phyloP scores from a whole-genome alignment of 306 rosid genomes.

The Chamaecrista fasciculata region DNA sequence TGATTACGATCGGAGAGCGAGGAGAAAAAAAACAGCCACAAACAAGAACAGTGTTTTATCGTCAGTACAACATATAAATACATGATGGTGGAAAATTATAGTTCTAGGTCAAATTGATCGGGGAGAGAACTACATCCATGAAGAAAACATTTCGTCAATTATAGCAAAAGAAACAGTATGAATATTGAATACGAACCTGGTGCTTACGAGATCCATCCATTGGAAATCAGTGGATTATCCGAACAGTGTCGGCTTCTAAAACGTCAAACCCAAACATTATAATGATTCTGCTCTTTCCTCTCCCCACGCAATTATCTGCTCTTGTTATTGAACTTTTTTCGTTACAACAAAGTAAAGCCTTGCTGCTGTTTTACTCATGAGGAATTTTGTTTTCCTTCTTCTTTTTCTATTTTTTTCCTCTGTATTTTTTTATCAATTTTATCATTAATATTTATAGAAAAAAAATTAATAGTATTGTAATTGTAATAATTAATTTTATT shows the following conservation, averaged over 20 bases:
- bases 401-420: too few relatives aligned
- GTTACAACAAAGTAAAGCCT: too few relatives aligned
- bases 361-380: too few relatives aligned
- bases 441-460: too few relatives aligned
- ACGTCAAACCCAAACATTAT: background rate
- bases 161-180: background rate
- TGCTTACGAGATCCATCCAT: conserved; percentile 65
- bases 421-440: too few relatives aligned
- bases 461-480: too few relatives aligned
- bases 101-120: background rate
- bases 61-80: background rate
- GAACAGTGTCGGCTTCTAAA: background rate
- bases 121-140: background rate
- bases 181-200: conserved; percentile 41
- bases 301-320: background rate
- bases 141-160: background rate
- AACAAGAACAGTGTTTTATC: background rate
- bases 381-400: too few relatives aligned
- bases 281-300: background rate
- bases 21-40: background rate
- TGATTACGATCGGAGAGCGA: background rate
- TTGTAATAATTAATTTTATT: too few relatives aligned
- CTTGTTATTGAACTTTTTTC: background rate
- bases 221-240: conserved; percentile 27
- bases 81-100: background rate